Base-by-base conservation (phyloP, 768 basidiomycete genomes). In the Grammothele lineata region DNA sequence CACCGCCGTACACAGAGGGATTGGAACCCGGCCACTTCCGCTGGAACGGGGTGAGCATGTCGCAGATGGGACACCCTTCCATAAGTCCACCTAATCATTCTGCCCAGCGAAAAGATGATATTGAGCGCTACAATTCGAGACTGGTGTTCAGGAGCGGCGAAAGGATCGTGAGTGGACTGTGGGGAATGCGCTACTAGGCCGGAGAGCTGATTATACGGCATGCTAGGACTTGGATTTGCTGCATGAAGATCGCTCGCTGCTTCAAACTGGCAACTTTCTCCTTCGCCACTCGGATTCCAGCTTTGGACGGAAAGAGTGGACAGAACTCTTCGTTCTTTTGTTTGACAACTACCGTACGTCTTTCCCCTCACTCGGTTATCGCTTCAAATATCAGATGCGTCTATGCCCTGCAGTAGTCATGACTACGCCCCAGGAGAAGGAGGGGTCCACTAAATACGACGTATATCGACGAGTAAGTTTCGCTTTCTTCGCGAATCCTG, bases 331-430 rank as follows among this genome's bases (percentile, higher is more conserved):
- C 52, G 86, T 95, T 8, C 73, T 97, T 43, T 70, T 99, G 3
- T 96, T 99, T 57, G 96, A 99, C 65, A 92, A 98, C 58, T 99
- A 97, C 57, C 65, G 92, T 92, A 49, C 65, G 89, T 68, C 12
- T 19, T 22, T 12, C 12, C n/a, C 27, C 9, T 30, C 14, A 7
- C 27, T 30, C 7, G 14, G 8, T 7, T 7, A 30, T 30, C 14
- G 27, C 27, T n/a, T n/a, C n/a, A n/a, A n/a, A n/a, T n/a, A n/a
- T n/a, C 4, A 18, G 7, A 17, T 26, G 7, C 19, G 18, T 21
- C 0, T 19, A n/a, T n/a, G n/a, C n/a, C 39, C 18, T 56, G 5
- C 58, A 93, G 92, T 94, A 65, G 89, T 94, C 26, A 79, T 92
- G 77, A 92, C 91, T 12, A 94, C 93, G 62, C 69, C 81, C 2